A percentile compares a stretch with the other conserved stretches of the same genome.
phyloP scores from a whole-genome alignment of 176 grass and related monocot species.

The Tuctoria greenei region DNA sequence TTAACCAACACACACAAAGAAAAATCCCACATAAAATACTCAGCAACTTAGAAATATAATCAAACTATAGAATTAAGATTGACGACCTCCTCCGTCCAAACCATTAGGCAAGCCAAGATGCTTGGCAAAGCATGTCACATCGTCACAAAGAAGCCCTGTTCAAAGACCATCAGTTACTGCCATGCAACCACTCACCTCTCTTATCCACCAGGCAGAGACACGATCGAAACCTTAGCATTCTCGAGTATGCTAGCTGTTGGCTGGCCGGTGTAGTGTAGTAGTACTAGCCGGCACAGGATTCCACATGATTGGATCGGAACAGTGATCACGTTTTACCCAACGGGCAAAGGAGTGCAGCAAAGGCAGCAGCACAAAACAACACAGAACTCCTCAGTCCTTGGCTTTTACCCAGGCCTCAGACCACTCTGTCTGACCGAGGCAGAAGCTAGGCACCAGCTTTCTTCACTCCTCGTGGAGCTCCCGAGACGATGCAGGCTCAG shows the following conservation, averaged over 20 bases:
- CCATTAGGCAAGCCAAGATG: not conserved
- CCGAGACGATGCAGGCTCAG: slow-evolving; percentile 28
- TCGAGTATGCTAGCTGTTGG: slow-evolving; percentile 47
- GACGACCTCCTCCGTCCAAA: not conserved
- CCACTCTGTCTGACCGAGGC: slow-evolving; percentile 39
- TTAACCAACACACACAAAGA: not conserved
- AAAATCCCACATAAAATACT: slow-evolving; percentile 29
- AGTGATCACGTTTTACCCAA: slow-evolving; percentile 33
- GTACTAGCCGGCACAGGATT: slow-evolving; percentile 47
- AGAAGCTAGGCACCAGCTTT: slow-evolving; percentile 34
- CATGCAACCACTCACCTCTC: not conserved
- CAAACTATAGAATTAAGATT: not conserved
- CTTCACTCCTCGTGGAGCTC: slow-evolving; percentile 28
- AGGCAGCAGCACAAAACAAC: slow-evolving; percentile 1
- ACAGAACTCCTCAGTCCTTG: not conserved
- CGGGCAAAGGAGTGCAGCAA: slow-evolving; percentile 28
- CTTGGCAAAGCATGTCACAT: not conserved
- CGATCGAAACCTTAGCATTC: slow-evolving; percentile 74
- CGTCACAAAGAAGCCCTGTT: slow-evolving; percentile 11
- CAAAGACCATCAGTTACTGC: not conserved
- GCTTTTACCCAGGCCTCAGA: slow-evolving; percentile 25
- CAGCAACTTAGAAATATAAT: not conserved
- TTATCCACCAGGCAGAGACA: not conserved
- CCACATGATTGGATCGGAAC: slow-evolving; percentile 53
- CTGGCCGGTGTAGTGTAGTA: slow-evolving; percentile 7